phyloP scores from a whole-genome alignment of 768 basidiomycete species.

The Boletus sensibilis region DNA sequence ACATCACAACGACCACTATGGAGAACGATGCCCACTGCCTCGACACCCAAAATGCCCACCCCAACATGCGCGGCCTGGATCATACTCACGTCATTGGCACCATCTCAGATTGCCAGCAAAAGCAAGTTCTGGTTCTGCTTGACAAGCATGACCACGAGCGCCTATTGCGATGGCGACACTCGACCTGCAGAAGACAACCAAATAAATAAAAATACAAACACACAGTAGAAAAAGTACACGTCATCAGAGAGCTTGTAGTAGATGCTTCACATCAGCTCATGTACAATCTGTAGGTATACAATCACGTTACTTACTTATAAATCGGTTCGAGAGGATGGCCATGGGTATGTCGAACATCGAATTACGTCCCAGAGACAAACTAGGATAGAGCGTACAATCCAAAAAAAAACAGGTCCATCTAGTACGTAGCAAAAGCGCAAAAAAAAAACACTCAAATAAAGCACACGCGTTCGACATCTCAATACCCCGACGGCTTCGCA shows the following conservation, averaged over 20 bases:
- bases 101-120: slow-evolving; percentile 93
- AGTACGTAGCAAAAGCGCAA: no score
- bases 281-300: no score
- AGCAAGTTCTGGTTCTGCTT: slow-evolving; percentile 95
- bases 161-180: slow-evolving; percentile 96
- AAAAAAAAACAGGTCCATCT: neutral
- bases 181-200: slow-evolving; percentile 50
- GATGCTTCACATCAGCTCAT: no score
- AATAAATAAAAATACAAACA: no score
- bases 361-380: neutral
- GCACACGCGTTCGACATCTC: neutral
- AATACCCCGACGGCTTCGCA: slow-evolving; percentile 75
- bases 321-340: no score
- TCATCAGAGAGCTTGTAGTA: no score
- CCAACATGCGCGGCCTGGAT: slow-evolving; percentile 98
- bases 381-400: neutral
- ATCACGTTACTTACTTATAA: no score
- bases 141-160: slow-evolving; percentile 96
- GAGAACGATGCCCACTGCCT: slow-evolving; percentile 57
- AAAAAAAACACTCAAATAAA: neutral
- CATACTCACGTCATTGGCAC: slow-evolving; percentile 99
- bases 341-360: no score
- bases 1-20: no score
- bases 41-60: slow-evolving; percentile 95
- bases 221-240: no score